phyloP scores from a whole-genome alignment of 2,329 filamentous ascomycete species.

The Paramyrothecium sp. region DNA sequence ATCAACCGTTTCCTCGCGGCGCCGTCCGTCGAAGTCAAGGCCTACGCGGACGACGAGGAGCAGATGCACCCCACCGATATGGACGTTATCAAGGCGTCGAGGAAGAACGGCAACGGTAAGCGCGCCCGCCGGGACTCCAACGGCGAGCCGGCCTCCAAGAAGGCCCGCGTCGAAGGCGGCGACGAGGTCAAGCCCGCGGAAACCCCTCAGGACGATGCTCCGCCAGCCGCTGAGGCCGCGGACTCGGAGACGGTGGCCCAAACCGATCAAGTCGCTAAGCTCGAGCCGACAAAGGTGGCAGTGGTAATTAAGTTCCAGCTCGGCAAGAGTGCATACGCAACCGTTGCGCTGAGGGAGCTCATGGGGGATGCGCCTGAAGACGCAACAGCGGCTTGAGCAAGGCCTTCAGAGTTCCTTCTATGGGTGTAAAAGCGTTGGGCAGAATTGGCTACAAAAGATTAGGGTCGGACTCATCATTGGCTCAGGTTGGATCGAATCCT shows the following conservation, averaged over 20 bases:
- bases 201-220: not conserved
- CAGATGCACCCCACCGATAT: conserved; percentile 89
- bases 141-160: conserved; percentile 10
- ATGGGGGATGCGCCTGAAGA: conserved; percentile 49
- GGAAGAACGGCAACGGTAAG: conserved; percentile 10
- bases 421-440: conserved; percentile 7
- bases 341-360: conserved; percentile 77
- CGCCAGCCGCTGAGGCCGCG: conserved; percentile 7
- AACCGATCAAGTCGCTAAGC: conserved; percentile 16
- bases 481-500: not conserved
- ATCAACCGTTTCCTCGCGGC: conserved; percentile 68
- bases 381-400: conserved; percentile 1
- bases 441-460: conserved; percentile 1
- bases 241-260: conserved; percentile 16
- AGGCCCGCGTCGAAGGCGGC: not conserved
- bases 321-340: conserved; percentile 79
- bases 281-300: conserved; percentile 46
- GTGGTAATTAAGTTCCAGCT: conserved; percentile 75
- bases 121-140: conserved; percentile 11
- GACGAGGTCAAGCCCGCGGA: conserved; percentile 5
- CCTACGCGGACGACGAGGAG: conserved; percentile 69
- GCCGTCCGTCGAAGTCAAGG: conserved; percentile 66
- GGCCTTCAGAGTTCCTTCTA: not conserved
- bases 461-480: not conserved
- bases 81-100: conserved; percentile 57